phyloP scores from a whole-genome alignment of 257 asterid genomes.

The Scutellaria minor region DNA sequence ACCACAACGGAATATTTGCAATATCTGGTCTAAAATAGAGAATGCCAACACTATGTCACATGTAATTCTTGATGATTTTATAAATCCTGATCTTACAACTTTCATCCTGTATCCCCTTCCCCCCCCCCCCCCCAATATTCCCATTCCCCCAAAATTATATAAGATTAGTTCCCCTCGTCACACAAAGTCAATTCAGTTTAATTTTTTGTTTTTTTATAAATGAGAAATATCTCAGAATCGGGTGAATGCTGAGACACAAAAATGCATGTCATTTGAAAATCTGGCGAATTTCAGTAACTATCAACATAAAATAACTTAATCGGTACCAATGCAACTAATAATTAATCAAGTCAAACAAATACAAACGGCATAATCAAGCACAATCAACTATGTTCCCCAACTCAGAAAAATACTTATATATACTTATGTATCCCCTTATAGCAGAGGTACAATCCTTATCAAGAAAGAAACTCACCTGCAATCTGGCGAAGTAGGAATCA shows the following conservation, averaged over 20 bases:
- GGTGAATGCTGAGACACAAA: background rate
- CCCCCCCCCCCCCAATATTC: background rate
- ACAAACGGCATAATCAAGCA: constrained; percentile 1
- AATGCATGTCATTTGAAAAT: background rate
- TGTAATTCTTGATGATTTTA: background rate
- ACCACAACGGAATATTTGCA: constrained; percentile 4
- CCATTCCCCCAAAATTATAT: background rate
- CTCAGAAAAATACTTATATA: too few species aligned
- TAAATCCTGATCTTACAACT: background rate
- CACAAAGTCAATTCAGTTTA: background rate
- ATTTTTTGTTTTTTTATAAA: too few species aligned
- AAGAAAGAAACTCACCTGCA: constrained; percentile 56
- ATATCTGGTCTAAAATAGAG: background rate
- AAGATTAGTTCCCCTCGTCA: background rate
- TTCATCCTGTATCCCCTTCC: constrained; percentile 12
- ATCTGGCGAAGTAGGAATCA: constrained; percentile 79
- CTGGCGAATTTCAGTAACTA: too few species aligned
- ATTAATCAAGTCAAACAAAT: background rate
- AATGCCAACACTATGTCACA: constrained; percentile 6
- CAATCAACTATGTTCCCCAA: background rate
- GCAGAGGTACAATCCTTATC: constrained; percentile 28
- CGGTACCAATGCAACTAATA: too few species aligned
- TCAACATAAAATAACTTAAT: too few species aligned
- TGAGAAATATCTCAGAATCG: background rate
- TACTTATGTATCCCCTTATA: background rate